These are phyloP conservation scores for Irpex rosettiformis DNA, from an alignment of 1,284 basidiomycete species.

Conservation along the genomic window DNA sequence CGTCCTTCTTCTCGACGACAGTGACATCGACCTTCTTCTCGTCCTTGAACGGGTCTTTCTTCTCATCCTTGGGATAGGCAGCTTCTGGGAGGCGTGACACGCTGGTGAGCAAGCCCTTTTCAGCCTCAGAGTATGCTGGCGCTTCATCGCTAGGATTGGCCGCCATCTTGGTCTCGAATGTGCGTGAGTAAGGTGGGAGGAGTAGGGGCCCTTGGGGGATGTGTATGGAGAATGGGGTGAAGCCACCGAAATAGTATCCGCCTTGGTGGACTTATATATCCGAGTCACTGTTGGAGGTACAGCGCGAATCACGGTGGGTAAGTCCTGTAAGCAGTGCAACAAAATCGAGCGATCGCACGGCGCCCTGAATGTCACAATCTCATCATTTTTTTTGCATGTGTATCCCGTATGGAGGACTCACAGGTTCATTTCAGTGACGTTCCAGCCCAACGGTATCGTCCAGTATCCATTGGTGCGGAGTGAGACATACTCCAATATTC, in stretches of 20 bases:
- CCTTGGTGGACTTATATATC: conserved; percentile 10
- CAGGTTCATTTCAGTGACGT: conserved; percentile 2
- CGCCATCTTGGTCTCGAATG: conserved; percentile 10
- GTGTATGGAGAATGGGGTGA: conserved; percentile 5
- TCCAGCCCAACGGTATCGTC: background rate
- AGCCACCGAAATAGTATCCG: conserved; percentile 5
- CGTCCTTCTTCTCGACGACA: conserved; percentile 36
- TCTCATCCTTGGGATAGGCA: conserved; percentile 31
- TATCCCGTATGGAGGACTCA: conserved; percentile 5
- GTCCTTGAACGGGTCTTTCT: conserved; percentile 26
- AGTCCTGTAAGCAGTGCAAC: background rate
- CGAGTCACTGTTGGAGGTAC: background rate
- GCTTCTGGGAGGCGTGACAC: conserved; percentile 28
- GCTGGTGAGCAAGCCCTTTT: conserved; percentile 50
- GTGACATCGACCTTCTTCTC: conserved; percentile 17
- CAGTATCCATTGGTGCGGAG: background rate
- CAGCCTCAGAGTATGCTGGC: conserved; percentile 46
- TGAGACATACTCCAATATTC: background rate
- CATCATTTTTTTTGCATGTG: conserved; percentile 4
- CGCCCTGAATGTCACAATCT: background rate
- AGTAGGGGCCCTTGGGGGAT: conserved; percentile 2
- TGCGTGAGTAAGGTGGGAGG: conserved; percentile 5
- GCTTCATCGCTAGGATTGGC: conserved; percentile 27
- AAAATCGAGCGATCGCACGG: conserved; percentile 9
- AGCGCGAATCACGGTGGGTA: background rate